Conservation (phyloP, 805 yeast genomes). For the Kodamaea jinghongensis region DNA sequence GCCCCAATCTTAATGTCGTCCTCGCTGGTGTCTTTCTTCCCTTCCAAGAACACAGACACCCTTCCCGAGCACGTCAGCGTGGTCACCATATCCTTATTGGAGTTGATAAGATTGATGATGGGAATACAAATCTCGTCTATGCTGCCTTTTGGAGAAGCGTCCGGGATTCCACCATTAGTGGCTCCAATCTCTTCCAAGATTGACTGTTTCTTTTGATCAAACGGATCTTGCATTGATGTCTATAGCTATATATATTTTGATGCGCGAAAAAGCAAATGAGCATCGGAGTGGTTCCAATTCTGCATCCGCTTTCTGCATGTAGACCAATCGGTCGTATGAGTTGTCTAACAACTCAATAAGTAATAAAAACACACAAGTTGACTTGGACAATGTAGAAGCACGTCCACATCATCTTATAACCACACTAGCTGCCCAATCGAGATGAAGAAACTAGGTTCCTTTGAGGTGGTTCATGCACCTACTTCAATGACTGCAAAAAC, state of each 20-base stretch:
- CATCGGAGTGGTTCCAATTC: no score
- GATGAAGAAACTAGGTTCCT: no score
- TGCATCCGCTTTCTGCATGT: no score
- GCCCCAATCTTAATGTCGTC: conserved; percentile 57
- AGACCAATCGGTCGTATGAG: no score
- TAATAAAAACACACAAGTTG: no score
- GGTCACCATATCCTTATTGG: conserved; percentile 67
- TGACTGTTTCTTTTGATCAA: conserved; percentile 61
- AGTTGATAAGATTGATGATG: conserved; percentile 64
- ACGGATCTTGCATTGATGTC: conserved; percentile 45
- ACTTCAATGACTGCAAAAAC: conserved; percentile 54
- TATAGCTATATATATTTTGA: neutral
- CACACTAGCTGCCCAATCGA: no score
- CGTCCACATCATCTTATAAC: no score
- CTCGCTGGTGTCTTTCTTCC: conserved; percentile 42
- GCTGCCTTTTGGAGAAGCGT: conserved; percentile 84
- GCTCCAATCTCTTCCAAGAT: conserved; percentile 52
- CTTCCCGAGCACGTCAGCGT: conserved; percentile 90
- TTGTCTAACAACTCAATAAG: no score
- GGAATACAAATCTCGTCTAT: conserved; percentile 76
- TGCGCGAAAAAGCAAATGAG: neutral
- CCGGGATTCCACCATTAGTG: conserved; percentile 45
- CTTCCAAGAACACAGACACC: conserved; percentile 79
- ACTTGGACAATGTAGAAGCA: no score
- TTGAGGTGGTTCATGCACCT: no score